These are phyloP conservation scores for Piper longum DNA, from an alignment of 164 flowering plant genomes.

Conservation along the genomic window DNA sequence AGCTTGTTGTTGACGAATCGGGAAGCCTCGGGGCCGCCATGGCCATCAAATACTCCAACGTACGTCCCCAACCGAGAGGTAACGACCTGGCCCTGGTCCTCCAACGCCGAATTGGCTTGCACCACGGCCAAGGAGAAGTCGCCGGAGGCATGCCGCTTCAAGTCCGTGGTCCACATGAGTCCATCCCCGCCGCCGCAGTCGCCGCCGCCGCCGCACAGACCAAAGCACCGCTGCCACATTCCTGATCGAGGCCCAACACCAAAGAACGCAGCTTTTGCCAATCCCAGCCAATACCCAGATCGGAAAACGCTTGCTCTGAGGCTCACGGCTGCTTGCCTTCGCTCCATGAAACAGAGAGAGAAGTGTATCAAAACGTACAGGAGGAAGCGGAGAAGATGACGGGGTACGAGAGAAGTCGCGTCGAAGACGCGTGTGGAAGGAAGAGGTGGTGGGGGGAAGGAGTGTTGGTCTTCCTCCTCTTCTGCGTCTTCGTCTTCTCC, in stretches of 20 bases:
- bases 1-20: constrained; percentile 43
- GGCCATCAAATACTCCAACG: constrained; percentile 83
- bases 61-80: constrained; percentile 35
- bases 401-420: no score
- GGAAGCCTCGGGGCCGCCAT: constrained; percentile 73
- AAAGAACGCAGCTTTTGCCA: no score
- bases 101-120: constrained; percentile 56
- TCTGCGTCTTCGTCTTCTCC: no score
- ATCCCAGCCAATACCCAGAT: no score
- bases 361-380: no score
- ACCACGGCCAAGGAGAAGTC: constrained; percentile 68
- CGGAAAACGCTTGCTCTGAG: no score
- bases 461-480: no score
- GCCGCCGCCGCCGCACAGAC: not conserved
- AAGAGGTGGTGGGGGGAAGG: no score
- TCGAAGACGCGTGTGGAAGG: no score
- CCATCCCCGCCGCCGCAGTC: constrained; percentile 34
- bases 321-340: no score
- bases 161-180: constrained; percentile 50
- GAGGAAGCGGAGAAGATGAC: no score
- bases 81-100: constrained; percentile 82
- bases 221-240: not conserved
- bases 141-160: constrained; percentile 45
- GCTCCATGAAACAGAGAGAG: no score
- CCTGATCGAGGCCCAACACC: not conserved